phyloP scores from a whole-genome alignment of 2,329 filamentous ascomycete species.

The Pestalotiopsis sp. region DNA sequence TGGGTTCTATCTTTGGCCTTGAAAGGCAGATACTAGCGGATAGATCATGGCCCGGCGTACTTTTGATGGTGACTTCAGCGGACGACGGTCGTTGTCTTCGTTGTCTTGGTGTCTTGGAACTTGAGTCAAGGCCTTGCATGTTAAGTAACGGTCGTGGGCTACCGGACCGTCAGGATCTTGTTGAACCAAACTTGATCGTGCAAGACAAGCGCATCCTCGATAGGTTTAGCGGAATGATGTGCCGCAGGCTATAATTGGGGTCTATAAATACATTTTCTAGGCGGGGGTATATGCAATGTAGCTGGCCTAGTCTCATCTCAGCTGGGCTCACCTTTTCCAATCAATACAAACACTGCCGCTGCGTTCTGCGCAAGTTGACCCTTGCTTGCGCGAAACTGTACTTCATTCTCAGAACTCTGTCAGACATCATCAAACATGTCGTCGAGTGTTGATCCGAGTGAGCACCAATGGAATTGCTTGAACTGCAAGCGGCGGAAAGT shows the following conservation, averaged over 20 bases:
- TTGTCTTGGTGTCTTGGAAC: too few species aligned
- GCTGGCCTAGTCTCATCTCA: neutral
- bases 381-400: neutral
- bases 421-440: neutral
- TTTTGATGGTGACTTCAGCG: too few species aligned
- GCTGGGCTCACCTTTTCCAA: neutral
- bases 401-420: neutral
- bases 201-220: neutral
- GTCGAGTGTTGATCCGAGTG: neutral
- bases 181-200: neutral
- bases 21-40: too few species aligned
- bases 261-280: neutral
- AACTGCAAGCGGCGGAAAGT: neutral
- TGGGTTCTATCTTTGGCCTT: too few species aligned
- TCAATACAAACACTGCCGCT: neutral
- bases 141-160: too few species aligned
- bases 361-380: neutral
- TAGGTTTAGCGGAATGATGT: neutral
- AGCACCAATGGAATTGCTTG: neutral
- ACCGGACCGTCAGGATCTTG: too few species aligned
- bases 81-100: too few species aligned
- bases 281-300: neutral
- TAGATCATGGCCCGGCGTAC: too few species aligned
- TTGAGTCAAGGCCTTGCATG: too few species aligned
- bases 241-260: neutral